Evolutionary conservation across 768 basidiomycete genomes (phyloP), one percentile per base, ranked within the genome.

Genomic region (Termitomyces sp.): DNA sequence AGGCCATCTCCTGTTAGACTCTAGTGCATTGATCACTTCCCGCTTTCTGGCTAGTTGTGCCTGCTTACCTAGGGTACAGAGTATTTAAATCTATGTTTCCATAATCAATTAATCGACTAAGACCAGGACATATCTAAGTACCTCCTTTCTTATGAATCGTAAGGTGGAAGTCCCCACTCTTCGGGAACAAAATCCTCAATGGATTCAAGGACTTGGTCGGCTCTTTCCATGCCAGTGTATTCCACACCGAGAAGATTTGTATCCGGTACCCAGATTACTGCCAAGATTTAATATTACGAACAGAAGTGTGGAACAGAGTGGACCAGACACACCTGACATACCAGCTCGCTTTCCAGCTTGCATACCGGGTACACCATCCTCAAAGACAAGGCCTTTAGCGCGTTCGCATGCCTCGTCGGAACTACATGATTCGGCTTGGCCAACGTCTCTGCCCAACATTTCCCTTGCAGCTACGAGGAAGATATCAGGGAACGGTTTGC

Each of bases 181-280:
- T 90, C 86, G 0, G 92, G 91, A n/a, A 75, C 74, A 62, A 95
- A 94, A 5, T 86, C 80, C 59, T 86, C 84, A 14, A 95, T 66
- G 5, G 88, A 85, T 42, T 63, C 66, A 6, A 93, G 66, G 1
- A 77, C 78, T 63, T 82, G 77, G 63, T 92, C 85, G 11, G 88
- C 78, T 62, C 64, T 70, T 68, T 85, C 79, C n/a, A 71, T 63
- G 11, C 75, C 79, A 42, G 73, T 57, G 63, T 80, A 72, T n/a
- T 74, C 77, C 4, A 85, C 68, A 3, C 76, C 71, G 35, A 87
- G 68, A 6, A 95, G 73, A 55, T 87, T 84, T 7, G 78, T 64
- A 63, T 95, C 92, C 2, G 93, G 92, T 16, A 94, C 82, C 92
- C 92, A 95, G 2, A 92, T 77, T 32, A 92, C 92, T 92, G 62